Base-by-base conservation (phyloP, 768 basidiomycete species). In the Termitomyces sp. region DNA sequence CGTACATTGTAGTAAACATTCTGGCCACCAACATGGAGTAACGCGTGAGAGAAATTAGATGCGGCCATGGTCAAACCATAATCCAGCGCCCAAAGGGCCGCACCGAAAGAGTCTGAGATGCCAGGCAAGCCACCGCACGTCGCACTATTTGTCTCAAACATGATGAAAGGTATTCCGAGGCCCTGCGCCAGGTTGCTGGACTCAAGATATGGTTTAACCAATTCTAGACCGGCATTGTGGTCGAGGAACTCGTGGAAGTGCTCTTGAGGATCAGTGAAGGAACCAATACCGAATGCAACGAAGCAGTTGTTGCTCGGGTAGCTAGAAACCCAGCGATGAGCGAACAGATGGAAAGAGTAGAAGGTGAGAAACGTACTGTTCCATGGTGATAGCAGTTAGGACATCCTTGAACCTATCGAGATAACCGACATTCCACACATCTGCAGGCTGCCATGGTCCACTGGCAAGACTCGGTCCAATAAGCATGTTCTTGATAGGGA, bases 121-220 rank as follows among this genome's bases (percentile, higher is more conserved):
- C 86, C 87, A 16, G 79, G 70, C 64, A 87, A 84, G 7, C 87
- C 86, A 65, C 84, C 85, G 70, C 86, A 88, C 43, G 80, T 81
- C 7, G 85, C 85, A 1, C 81, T 81, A 62, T 88, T 88, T 6
- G 84, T 86, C 63, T 89, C 87, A 56, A 88, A 79, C 84, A 89
- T 86, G 46, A 86, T 66, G 53, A 88, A 71, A 0, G 79, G 81
- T 61, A 78, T 79, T 0, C 68, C 66, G 0, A 67, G 64, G 0
- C 66, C 66, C 44, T 73, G 72, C 0, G 83, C 83, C 7, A 77
- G 73, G 50, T 58, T 58, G 1, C 80, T 73, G 0, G 82, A 77
- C 48, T 72, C 71, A 13, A 79, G 60, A 66, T 89, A 92, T 5
- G 73, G 72, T 1, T 57, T 44, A n/a, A 84, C 76, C 18, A 90